Conservation (phyloP, 2,329 filamentous ascomycete genomes). For the Verticillium tricorpus region DNA sequence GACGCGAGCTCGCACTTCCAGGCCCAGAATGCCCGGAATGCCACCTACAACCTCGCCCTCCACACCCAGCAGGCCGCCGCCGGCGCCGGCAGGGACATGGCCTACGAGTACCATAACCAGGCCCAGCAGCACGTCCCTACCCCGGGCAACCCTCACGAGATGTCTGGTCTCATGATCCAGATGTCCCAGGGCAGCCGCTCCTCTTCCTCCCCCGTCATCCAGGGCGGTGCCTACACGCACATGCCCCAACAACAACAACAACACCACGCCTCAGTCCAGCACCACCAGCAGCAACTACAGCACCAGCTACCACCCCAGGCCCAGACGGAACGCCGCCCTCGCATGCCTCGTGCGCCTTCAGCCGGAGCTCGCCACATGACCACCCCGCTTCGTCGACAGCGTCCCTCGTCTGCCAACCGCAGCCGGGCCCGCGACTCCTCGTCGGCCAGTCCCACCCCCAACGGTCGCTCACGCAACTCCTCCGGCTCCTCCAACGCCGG, state of each 20-base stretch:
- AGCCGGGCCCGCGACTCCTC: constrained; percentile 17
- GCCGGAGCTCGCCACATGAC: constrained; percentile 46
- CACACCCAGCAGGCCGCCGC: constrained; percentile 29
- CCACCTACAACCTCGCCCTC: constrained; percentile 33
- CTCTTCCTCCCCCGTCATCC: constrained; percentile 30
- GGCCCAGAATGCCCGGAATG: constrained; percentile 26
- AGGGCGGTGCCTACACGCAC: constrained; percentile 25
- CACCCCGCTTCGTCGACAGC: constrained; percentile 37
- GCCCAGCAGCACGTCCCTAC: constrained; percentile 12
- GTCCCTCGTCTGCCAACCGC: constrained; percentile 26
- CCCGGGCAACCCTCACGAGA: constrained; percentile 23
- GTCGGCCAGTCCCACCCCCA: constrained; percentile 33
- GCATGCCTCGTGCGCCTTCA: constrained; percentile 49
- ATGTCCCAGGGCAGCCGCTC: constrained; percentile 39
- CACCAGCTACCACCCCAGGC: constrained; percentile 12
- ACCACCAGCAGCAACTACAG: constrained; percentile 14
- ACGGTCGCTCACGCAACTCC: constrained; percentile 29
- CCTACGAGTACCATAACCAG: constrained; percentile 30
- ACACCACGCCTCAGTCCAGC: constrained; percentile 5
- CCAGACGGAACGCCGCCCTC: constrained; percentile 31
- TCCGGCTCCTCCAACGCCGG: constrained; percentile 30
- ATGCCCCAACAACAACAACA: constrained; percentile 19
- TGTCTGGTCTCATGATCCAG: constrained; percentile 46
- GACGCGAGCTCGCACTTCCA: constrained; percentile 20
- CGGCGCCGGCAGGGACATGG: constrained; percentile 21